Evolutionary conservation across 768 basidiomycete genomes (phyloP).

Genomic region (Amanita rubescens): DNA sequence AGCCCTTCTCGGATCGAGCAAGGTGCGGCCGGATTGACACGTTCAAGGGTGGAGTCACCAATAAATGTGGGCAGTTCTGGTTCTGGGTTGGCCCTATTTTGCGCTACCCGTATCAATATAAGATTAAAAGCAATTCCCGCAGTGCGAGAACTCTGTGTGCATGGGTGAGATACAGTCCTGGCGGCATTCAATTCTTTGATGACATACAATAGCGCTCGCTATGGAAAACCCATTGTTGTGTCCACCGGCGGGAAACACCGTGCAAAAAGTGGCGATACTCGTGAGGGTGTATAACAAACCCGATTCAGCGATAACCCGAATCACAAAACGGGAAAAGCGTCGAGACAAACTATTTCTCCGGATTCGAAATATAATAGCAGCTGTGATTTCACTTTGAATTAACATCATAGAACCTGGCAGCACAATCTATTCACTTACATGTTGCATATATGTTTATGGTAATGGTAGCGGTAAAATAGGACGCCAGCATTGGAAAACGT

Average conservation of each 20-base stretch:
- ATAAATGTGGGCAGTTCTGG: too few relatives aligned
- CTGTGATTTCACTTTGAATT: not conserved
- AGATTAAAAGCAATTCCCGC: conserved; percentile 5
- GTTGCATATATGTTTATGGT: conserved; percentile 3
- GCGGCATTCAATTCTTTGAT: too few relatives aligned
- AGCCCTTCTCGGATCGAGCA: too few relatives aligned
- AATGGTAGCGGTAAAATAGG: not conserved
- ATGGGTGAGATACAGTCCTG: too few relatives aligned
- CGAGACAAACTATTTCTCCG: not conserved
- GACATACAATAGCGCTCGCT: not conserved
- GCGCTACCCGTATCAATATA: conserved; percentile 2
- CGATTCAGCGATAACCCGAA: conserved; percentile 1
- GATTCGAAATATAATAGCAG: not conserved
- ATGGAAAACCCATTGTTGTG: not conserved
- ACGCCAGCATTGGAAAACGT: not conserved
- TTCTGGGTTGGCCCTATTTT: not conserved
- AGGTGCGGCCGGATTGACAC: too few relatives aligned
- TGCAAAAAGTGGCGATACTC: not conserved
- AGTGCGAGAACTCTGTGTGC: not conserved
- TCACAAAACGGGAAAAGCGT: not conserved
- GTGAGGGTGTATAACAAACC: conserved; percentile 3
- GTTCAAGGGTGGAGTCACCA: too few relatives aligned
- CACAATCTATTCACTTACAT: not conserved
- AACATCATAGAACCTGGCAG: not conserved
- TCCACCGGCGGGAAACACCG: not conserved